Base-by-base conservation (phyloP, 2,329 filamentous ascomycete species). In the Metarhizium robertsii region DNA sequence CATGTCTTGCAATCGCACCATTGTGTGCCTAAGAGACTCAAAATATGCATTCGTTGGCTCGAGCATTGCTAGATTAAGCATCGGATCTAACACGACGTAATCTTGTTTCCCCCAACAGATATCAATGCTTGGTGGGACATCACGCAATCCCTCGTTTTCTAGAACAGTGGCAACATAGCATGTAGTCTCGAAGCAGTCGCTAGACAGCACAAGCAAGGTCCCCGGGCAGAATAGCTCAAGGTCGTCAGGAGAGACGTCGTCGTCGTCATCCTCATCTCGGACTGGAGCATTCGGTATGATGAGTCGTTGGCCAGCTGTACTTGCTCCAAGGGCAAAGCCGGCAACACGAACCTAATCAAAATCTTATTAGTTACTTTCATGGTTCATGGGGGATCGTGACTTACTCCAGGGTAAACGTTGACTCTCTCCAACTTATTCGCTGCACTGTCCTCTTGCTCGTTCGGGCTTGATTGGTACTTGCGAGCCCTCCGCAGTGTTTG, bases 11-110 rank as follows among this genome's bases (percentile, higher is more conserved):
- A 96, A 70, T 0, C 87, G 86, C 14, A 81, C 73, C 66, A 96
- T 76, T 0, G 85, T 86, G 65, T 95, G 83, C 0, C 88, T 79
- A 42, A 82, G 78, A 0, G 88, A 83, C 67, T 96, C 92, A 59
- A 83, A 96, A 65, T 91, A 95, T 1, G 87, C 85, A 0, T 70
- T 69, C 3, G 85, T 79, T 1, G 87, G 79, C 65, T 96, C 90
- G 0, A 96, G 72, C 88, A 96, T 95, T 11, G 92, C 69, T 67
- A 85, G 85, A 61, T 87, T 83, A 38, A 79, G 69, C 16, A 79
- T 77, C 0, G 90, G 84, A 62, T 96, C 87, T 51, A 95, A 75
- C 2, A 79, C 57, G 0, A 84, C 73, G 29, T 91, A 80, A 2
- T 81, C 72, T 0, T 75, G 63, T 7, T 78, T 69, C 0, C 81